These are phyloP conservation scores for Zygnema circumcarinatum DNA, from an alignment of 139 green algal species.

Conservation along the genomic window DNA sequence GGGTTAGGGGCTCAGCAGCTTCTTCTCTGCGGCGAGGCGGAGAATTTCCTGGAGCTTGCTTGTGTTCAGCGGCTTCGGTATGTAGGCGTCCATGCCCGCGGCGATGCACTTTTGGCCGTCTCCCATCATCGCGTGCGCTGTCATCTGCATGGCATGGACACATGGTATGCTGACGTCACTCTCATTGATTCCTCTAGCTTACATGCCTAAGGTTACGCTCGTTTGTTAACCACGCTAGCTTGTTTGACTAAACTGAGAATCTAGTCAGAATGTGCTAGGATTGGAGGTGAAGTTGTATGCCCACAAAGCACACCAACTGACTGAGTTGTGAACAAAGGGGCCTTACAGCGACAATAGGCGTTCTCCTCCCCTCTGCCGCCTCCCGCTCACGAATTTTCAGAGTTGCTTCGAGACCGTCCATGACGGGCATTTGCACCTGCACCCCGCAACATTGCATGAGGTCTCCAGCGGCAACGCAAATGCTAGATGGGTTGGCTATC, in stretches of 20 bases:
- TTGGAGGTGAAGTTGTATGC: no score
- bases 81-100: conserved; percentile 45
- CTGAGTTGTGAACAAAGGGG: no score
- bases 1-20: not conserved
- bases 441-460: not conserved
- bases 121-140: conserved; percentile 29
- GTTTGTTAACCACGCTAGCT: no score
- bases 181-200: no score
- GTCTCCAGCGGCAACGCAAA: not conserved
- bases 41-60: conserved; percentile 40
- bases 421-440: conserved; percentile 55
- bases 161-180: no score
- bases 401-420: conserved; percentile 42
- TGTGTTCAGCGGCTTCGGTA: conserved; percentile 40
- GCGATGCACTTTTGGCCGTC: conserved; percentile 43
- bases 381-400: conserved; percentile 34
- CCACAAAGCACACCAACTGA: no score
- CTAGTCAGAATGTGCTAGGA: no score
- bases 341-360: conserved; percentile 48
- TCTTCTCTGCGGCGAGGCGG: conserved; percentile 27
- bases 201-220: no score
- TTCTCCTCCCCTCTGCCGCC: not conserved
- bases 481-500: not conserved
- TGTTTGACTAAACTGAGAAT: no score
- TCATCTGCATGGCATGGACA: conserved; percentile 46